phyloP scores from a whole-genome alignment of 495 filamentous ascomycete genomes.

The Penicillium atrosanguineum region DNA sequence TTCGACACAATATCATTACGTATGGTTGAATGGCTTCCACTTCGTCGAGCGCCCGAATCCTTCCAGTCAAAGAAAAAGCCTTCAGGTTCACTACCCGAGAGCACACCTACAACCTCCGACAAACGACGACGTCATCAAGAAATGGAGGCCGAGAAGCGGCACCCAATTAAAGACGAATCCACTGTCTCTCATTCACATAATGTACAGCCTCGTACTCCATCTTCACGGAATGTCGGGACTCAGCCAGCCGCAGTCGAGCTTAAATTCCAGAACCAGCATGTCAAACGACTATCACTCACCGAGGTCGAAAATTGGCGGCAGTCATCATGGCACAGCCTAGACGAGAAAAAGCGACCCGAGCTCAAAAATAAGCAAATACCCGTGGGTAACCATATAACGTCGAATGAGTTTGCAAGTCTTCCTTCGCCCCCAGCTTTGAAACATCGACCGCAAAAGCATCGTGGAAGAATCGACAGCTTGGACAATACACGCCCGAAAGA shows the following conservation, averaged over 20 bases:
- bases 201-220: conserved; percentile 32
- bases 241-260: conserved; percentile 36
- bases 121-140: conserved; percentile 8
- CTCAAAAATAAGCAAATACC: conserved; percentile 32
- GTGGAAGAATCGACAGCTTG: conserved; percentile 30
- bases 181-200: not conserved
- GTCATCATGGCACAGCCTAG: conserved; percentile 28
- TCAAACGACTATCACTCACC: conserved; percentile 40
- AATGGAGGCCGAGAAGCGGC: conserved; percentile 8
- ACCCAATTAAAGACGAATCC: conserved; percentile 4
- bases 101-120: conserved; percentile 13
- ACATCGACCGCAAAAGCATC: conserved; percentile 44
- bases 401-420: conserved; percentile 29
- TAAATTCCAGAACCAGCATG: conserved; percentile 36
- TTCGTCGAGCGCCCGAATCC: conserved; percentile 35
- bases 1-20: conserved; percentile 75
- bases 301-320: conserved; percentile 40
- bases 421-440: conserved; percentile 44
- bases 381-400: conserved; percentile 24
- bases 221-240: conserved; percentile 23
- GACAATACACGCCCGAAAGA: conserved; percentile 21
- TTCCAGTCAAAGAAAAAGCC: conserved; percentile 13
- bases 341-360: conserved; percentile 33
- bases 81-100: not conserved
- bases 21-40: conserved; percentile 77